Percentiles rank a stretch among this genome's conserved stretches.
Evolutionary conservation across 1,139 yeast species (phyloP).

Genomic region (Eremothecium coryli): DNA sequence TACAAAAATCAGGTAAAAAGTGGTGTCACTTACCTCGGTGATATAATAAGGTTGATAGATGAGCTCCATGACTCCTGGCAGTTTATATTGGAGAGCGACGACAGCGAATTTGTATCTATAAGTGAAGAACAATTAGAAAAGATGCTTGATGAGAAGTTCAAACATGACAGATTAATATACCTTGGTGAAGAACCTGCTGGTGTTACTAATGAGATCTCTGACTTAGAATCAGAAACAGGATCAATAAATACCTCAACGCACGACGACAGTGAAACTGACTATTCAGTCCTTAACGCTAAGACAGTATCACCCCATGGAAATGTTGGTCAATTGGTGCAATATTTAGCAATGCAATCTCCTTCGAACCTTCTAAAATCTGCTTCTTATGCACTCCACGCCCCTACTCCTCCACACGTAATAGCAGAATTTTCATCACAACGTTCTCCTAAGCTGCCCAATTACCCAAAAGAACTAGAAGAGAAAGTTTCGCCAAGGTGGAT

Average conservation of each 20-base stretch:
- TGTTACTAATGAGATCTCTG: too few relatives aligned
- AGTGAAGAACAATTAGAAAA: slow-evolving; percentile 17
- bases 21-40: slow-evolving; percentile 14
- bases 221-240: too few relatives aligned
- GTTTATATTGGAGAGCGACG: slow-evolving; percentile 15
- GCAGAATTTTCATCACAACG: neutral
- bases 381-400: neutral
- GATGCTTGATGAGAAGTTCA: slow-evolving; percentile 23
- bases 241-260: too few relatives aligned
- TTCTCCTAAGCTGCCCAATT: neutral
- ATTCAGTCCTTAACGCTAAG: too few relatives aligned
- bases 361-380: neutral
- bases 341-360: neutral
- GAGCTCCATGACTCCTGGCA: slow-evolving; percentile 23
- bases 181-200: too few relatives aligned
- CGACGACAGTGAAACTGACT: neutral
- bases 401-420: neutral
- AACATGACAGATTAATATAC: slow-evolving; percentile 22
- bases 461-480: neutral
- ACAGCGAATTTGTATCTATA: slow-evolving; percentile 10
- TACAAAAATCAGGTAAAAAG: slow-evolving; percentile 13
- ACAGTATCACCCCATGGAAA: neutral
- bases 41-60: slow-evolving; percentile 11
- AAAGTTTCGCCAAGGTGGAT: neutral
- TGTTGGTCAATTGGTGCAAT: neutral